Evolutionary conservation across 768 basidiomycete genomes (phyloP), one percentile per base, ranked within the genome.

Genomic region (Boletus rubescentipes): DNA sequence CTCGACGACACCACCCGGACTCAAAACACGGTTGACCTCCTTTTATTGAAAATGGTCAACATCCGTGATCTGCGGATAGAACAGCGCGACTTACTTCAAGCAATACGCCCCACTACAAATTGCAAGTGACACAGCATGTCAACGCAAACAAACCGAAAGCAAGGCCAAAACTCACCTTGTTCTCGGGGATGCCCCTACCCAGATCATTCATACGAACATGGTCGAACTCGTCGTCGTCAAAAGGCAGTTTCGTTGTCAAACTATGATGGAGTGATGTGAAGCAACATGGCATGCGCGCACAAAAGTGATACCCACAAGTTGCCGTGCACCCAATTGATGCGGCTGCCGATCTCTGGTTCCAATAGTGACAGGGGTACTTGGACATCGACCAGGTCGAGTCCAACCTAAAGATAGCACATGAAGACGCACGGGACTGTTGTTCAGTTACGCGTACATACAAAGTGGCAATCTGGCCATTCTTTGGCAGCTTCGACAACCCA

Each of bases 171-270:
- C 59, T 41, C 47, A 83, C 87, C 75, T 89, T 89, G 60, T 84
- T 87, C 66, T 91, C 89, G 7, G 87, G 87, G 30, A 90, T 81
- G 15, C 81, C 87, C 61, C 77, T 77, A 1, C 86, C 81, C 53
- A 90, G 80, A 46, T 75, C 73, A 54, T 81, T 77, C 46, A 91
- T 80, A 60, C 86, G 90, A n/a, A 91, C 82, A 66, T 87, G 82
- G 67, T 91, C 89, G 56, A 91, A 91, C 60, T 87, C 83, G 55
- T 91, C 87, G 50, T 91, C 89, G 15, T 90, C 87, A 63, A 90
- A 91, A 0, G 89, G 89, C 18, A 91, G 75, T 61, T 78, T 86
- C 11, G 82, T 88, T 43, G 88, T 87, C 61, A 91, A 70, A 67
- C 89, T 91, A 57, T 34, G 16, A 49, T 23, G 16, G 40, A 5